A percentile compares a stretch with the other conserved stretches of the same genome.
Evolutionary conservation across 1,284 basidiomycete species (phyloP).

Genomic region (Leccinum fallax): DNA sequence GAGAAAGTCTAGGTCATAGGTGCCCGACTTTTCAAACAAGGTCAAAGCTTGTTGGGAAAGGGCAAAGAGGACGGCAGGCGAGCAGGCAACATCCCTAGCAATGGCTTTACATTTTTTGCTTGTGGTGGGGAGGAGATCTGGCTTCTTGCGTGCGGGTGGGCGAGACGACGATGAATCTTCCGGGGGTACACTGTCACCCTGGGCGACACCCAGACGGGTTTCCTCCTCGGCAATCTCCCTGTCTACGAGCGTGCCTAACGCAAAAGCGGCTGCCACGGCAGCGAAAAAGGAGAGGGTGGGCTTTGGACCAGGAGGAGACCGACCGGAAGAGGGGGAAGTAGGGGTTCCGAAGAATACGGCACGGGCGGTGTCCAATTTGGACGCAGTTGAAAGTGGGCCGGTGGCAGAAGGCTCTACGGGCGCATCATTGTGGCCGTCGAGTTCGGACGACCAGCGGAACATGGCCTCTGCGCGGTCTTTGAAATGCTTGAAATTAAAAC

Average conservation of each 20-base stretch:
- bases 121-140: constrained; percentile 14
- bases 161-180: constrained; percentile 31
- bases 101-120: constrained; percentile 32
- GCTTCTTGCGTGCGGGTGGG: constrained; percentile 26
- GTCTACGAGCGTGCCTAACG: constrained; percentile 52
- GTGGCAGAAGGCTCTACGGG: constrained; percentile 8
- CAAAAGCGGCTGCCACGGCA: constrained; percentile 53
- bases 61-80: constrained; percentile 43
- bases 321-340: constrained; percentile 14
- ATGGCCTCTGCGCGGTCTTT: constrained; percentile 47
- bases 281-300: constrained; percentile 63
- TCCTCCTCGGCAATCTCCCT: constrained; percentile 35
- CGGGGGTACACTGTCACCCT: constrained; percentile 18
- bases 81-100: constrained; percentile 29
- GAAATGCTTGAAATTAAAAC: constrained; percentile 53
- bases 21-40: constrained; percentile 41
- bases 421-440: constrained; percentile 20
- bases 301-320: constrained; percentile 24
- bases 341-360: constrained; percentile 39
- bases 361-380: constrained; percentile 34
- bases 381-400: constrained; percentile 1
- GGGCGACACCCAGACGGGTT: constrained; percentile 26
- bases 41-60: constrained; percentile 49
- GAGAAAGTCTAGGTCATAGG: constrained; percentile 55
- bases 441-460: constrained; percentile 42